Conservation (phyloP, 129 eudicot species). For the Apium graveolens region DNA sequence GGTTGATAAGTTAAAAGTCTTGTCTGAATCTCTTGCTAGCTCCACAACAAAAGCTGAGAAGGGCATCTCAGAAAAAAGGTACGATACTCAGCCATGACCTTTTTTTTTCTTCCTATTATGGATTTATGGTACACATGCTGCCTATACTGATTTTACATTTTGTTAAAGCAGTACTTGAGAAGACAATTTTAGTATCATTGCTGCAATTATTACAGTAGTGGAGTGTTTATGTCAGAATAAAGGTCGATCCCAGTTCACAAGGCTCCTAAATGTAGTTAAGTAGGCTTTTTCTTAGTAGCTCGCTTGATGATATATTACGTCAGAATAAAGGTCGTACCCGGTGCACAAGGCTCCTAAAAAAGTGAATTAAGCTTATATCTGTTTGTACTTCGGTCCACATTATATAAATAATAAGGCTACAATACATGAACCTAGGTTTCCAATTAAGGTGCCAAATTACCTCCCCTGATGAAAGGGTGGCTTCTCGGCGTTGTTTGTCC, state of each 20-base stretch:
- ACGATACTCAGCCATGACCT: neutral
- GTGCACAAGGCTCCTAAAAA: neutral
- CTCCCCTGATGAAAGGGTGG: neutral
- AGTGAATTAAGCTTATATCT: neutral
- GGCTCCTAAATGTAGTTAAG: neutral
- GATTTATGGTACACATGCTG: neutral
- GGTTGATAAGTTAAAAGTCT: slow-evolving; percentile 94
- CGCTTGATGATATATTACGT: neutral
- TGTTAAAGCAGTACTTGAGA: neutral
- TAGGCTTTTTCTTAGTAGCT: neutral
- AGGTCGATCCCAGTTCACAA: neutral
- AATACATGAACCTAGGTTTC: neutral
- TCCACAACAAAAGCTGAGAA: slow-evolving; percentile 77
- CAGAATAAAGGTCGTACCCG: neutral
- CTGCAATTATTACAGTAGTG: neutral
- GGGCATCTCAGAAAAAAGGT: slow-evolving; percentile 89
- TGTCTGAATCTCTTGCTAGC: slow-evolving; percentile 81
- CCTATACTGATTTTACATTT: neutral
- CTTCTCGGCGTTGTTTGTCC: neutral
- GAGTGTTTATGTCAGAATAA: neutral
- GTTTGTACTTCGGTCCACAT: neutral
- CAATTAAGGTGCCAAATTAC: neutral
- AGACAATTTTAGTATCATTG: neutral
- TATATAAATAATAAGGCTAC: neutral
- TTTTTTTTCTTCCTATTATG: neutral